Evolutionary conservation across 768 basidiomycete genomes (phyloP), one percentile per base, ranked within the genome.

Genomic region (Trametopsis cervina): DNA sequence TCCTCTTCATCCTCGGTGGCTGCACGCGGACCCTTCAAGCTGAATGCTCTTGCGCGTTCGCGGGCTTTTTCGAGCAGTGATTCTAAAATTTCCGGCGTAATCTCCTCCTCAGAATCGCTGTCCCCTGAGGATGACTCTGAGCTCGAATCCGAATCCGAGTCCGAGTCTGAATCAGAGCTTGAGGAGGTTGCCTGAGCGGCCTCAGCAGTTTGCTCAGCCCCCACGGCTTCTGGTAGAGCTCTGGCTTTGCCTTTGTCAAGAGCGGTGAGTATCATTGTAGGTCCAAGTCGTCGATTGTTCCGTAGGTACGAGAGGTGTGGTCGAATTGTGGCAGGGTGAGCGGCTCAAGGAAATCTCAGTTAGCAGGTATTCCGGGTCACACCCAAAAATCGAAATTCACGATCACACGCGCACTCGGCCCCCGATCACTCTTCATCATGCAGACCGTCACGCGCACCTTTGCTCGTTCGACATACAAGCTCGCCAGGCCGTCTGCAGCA

Each of bases 1-100:
- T 78, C 77, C 50, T 81, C 80, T 47, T 76, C 75, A 42, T 58
- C n/a, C n/a, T n/a, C 63, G 22, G 55, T 54, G 46, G 42, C 55
- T 55, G 36, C 59, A 40, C 25, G 40, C 7, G n/a, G n/a, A n/a
- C n/a, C n/a, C n/a, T n/a, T n/a, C n/a, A n/a, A n/a, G n/a, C n/a
- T n/a, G n/a, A 22, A 33, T 6, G 33, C 23, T 21, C 23, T 23
- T 40, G 58, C 58, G 21, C 56, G 56, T 29, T 55, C 50, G 52
- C 74, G 71, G 15, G 85, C 86, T 47, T 75, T 77, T 52, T 80
- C 74, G 11, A 90, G 65, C 0, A 88, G 64, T 5, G 75, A 81
- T 25, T 81, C 70, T 4, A 88, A 70, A 50, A 80, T 80, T 55
- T 81, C 78, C 33, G 71, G 67, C 0, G 79, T 80, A 23, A 81